Evolutionary conservation across 192 early-diverging fungal genomes (phyloP), one percentile per base, ranked within the genome.

Genomic region (Lobulomyces angularis): DNA sequence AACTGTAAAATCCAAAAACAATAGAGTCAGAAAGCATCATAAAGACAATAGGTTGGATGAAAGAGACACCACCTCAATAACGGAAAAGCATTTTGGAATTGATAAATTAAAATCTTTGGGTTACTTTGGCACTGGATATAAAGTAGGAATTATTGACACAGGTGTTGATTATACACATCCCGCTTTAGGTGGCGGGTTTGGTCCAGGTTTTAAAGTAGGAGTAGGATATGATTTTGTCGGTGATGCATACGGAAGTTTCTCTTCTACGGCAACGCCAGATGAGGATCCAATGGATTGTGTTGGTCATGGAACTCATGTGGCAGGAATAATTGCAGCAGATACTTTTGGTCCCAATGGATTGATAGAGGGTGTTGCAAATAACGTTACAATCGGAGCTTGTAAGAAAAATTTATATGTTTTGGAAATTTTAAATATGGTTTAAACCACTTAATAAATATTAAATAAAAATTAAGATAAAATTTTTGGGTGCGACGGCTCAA

Each of bases 121-220:
- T 5, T 18, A 17, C 5, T 8, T 11, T 24, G 44, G 44, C 3
- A 43, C 5, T 16, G 24, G 24, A 5, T 18, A 39, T 37, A 64
- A 62, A 48, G 56, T 71, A 27, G 69, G 47, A 27, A 53, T 71
- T 17, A 50, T 71, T 22, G 69, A 71, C 52, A 44, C 66, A 1
- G 69, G 69, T 38, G 59, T 71, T 14, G 57, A 62, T 53, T 71
- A 59, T 50, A 51, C 46, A 12, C 69, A 71, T 48, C 67, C 64
- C 9, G 69, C 69, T 5, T 48, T 71, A 17, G 69, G 69, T 31
- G 62, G 62, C 16, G 16, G 57, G 19, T 59, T 56, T 27, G 60
- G 60, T 18, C 43, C 49, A 8, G 56, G 53, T n/a, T 64, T 17
- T 51, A 58, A 58, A 40, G 53, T 70, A 18, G 16, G 31, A 17